These are phyloP conservation scores for Bipolaris zeicola DNA, from an alignment of 2,329 filamentous ascomycete genomes.

Conservation along the genomic window DNA sequence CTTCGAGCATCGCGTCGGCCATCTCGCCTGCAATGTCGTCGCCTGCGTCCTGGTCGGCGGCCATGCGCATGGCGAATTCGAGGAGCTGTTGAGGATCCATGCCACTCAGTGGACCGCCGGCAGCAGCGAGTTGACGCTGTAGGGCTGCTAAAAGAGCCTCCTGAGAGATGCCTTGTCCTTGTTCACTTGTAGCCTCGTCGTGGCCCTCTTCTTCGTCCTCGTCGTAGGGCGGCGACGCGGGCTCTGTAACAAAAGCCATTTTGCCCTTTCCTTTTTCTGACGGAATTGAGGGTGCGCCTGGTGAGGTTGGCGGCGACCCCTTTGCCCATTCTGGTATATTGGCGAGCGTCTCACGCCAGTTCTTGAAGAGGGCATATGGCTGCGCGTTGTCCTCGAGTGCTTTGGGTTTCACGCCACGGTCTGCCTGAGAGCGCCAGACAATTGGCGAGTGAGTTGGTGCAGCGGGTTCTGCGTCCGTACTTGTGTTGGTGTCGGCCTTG, in stretches of 20 bases:
- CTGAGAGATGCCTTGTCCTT: conserved; percentile 42
- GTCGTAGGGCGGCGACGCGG: conserved; percentile 21
- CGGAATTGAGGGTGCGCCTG: conserved; percentile 13
- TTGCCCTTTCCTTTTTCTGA: conserved; percentile 18
- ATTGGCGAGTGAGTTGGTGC: conserved; percentile 35
- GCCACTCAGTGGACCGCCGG: conserved; percentile 45
- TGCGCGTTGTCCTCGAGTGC: conserved; percentile 36
- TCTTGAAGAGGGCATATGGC: conserved; percentile 50
- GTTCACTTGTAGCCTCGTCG: conserved; percentile 20
- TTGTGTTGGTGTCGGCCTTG: conserved; percentile 1
- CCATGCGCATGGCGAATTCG: conserved; percentile 53
- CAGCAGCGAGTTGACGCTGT: conserved; percentile 40
- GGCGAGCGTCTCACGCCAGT: conserved; percentile 52
- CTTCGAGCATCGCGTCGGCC: conserved; percentile 50
- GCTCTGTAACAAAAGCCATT: conserved; percentile 13
- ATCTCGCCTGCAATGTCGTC: conserved; percentile 53
- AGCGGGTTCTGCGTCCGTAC: conserved; percentile 12
- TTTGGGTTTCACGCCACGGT: conserved; percentile 31
- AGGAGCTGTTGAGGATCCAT: conserved; percentile 52
- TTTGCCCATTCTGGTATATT: conserved; percentile 35
- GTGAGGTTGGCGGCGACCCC: conserved; percentile 24
- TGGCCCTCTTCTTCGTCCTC: conserved; percentile 23
- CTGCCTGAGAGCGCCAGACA: conserved; percentile 41
- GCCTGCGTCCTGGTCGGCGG: conserved; percentile 48
- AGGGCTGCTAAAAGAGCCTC: conserved; percentile 47